These are phyloP conservation scores for Trifolium dubium DNA, from an alignment of 306 rosid genomes.

Conservation along the genomic window DNA sequence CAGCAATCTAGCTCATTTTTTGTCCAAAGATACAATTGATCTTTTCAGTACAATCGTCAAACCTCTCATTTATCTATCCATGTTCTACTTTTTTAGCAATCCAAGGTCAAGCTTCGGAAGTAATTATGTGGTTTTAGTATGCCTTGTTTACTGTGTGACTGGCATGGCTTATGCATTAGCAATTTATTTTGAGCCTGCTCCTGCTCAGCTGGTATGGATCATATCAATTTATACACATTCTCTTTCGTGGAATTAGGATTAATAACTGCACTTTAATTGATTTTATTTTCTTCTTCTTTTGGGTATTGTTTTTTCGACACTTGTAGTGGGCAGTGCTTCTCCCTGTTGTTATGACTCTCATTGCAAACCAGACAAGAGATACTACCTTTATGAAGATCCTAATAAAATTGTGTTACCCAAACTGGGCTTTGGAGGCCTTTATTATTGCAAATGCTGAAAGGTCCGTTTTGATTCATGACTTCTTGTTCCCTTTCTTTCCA, in stretches of 20 bases:
- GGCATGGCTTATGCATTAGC: slow-evolving; percentile 87
- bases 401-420: slow-evolving; percentile 69
- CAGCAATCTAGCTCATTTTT: slow-evolving; percentile 81
- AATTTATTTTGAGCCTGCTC: slow-evolving; percentile 77
- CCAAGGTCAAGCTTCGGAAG: slow-evolving; percentile 83
- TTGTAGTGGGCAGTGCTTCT: slow-evolving; percentile 88
- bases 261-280: slow-evolving; percentile 11
- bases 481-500: not conserved
- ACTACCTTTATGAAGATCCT: slow-evolving; percentile 55
- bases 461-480: slow-evolving; percentile 28
- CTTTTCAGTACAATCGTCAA: slow-evolving; percentile 75
- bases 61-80: slow-evolving; percentile 84
- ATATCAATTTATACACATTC: not conserved
- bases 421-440: slow-evolving; percentile 95
- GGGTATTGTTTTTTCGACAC: not conserved
- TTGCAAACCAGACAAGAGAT: slow-evolving; percentile 60
- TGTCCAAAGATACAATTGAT: slow-evolving; percentile 81
- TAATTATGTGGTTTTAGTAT: slow-evolving; percentile 63
- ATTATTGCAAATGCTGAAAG: slow-evolving; percentile 76
- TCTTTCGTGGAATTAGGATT: not conserved
- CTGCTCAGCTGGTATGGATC: slow-evolving; percentile 82
- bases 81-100: slow-evolving; percentile 96
- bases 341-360: slow-evolving; percentile 85
- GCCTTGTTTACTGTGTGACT: slow-evolving; percentile 83
- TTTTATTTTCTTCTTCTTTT: not conserved